Evolutionary conservation across 257 asterid genomes (phyloP).

Genomic region (Galeopsis tetrahit): DNA sequence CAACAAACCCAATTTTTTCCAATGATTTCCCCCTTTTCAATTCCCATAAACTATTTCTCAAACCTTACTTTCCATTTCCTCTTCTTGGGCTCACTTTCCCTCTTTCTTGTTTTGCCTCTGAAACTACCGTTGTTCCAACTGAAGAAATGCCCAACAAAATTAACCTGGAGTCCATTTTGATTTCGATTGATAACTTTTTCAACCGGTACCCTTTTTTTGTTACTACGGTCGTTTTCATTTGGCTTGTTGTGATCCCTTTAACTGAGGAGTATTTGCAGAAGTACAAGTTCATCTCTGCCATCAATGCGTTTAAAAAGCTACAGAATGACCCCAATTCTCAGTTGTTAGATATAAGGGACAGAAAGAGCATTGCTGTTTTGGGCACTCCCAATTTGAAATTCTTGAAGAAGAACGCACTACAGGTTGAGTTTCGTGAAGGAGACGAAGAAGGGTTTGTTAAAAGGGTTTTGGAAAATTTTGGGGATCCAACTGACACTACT

Average conservation of each 20-base stretch:
- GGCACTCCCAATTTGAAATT: constrained; percentile 79
- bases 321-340: constrained; percentile 71
- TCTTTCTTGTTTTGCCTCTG: constrained; percentile 67
- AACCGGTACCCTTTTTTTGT: constrained; percentile 82
- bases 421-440: constrained; percentile 75
- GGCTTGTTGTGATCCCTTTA: constrained; percentile 83
- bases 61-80: constrained; percentile 45
- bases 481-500: constrained; percentile 62
- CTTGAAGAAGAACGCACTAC: constrained; percentile 61
- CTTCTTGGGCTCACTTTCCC: constrained; percentile 56
- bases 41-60: constrained; percentile 33
- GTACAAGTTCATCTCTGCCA: constrained; percentile 73
- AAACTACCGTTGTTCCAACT: constrained; percentile 40
- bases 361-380: constrained; percentile 62
- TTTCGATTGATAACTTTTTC: constrained; percentile 79
- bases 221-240: constrained; percentile 70
- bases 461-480: constrained; percentile 55
- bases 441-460: constrained; percentile 76
- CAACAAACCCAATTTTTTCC: constrained; percentile 20
- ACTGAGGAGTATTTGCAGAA: constrained; percentile 68
- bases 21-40: constrained; percentile 16
- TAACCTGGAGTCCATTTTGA: constrained; percentile 71
- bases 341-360: constrained; percentile 82
- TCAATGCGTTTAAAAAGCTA: constrained; percentile 85
- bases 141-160: constrained; percentile 60